A percentile compares a stretch with the other conserved stretches of the same genome.
phyloP scores from a whole-genome alignment of 345 rosid genomes.

The Salix viminalis region DNA sequence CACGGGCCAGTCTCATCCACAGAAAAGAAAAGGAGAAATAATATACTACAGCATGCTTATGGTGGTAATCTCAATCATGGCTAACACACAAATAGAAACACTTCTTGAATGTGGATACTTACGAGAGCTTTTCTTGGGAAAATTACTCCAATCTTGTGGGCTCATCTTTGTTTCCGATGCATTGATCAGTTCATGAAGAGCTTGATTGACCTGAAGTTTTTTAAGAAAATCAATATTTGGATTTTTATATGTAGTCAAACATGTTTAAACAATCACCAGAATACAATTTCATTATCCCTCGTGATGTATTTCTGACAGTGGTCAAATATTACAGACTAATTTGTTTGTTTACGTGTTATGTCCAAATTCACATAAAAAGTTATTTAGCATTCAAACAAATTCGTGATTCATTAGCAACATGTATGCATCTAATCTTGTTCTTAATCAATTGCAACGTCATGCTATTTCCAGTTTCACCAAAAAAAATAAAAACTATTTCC shows the following conservation, averaged over 20 bases:
- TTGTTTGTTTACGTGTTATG: not conserved
- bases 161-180: slow-evolving; percentile 54
- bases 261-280: not conserved
- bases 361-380: not conserved
- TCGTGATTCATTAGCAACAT: not conserved
- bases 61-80: not conserved
- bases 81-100: not conserved
- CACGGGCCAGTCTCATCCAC: not conserved
- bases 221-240: not conserved
- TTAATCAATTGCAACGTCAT: not conserved
- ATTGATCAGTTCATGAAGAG: slow-evolving; percentile 62
- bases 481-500: not conserved
- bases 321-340: not conserved
- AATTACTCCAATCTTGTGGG: slow-evolving; percentile 72
- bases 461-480: not conserved
- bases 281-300: not conserved
- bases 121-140: slow-evolving; percentile 47
- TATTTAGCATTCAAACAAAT: not conserved
- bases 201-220: slow-evolving; percentile 78
- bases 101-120: slow-evolving; percentile 3
- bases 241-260: not conserved
- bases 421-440: not conserved
- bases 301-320: not conserved
- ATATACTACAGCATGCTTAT: not conserved
- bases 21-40: not conserved